Base-by-base conservation (phyloP, 176 grass and related monocot species). In the Oryza glumipatula region DNA sequence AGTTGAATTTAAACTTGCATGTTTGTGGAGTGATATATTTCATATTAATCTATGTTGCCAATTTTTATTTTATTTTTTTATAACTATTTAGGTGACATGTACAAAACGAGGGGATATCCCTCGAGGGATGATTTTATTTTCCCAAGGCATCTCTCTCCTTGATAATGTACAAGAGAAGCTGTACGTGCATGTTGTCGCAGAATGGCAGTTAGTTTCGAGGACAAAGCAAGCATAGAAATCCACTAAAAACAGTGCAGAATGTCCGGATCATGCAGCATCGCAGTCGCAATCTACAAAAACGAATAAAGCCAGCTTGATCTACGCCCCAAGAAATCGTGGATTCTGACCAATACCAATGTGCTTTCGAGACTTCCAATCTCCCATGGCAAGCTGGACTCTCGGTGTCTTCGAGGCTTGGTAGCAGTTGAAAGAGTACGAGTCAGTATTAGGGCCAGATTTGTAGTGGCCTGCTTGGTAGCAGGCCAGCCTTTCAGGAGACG, bases 131-230 rank as follows among this genome's bases (percentile, higher is more conserved):
- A 26, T 26, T 26, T 26, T 1, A 26, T 26, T 26, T 26, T 26
- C 26, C 26, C 26, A 26, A 26, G 26, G 43, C 5, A 9, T 11
- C 39, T 12, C 7, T 71, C 4, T 71, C 65, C 88, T 86, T 66
- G 24, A 73, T 22, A 82, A 61, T 67, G 14, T 65, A 63, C 39
- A 45, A n/a, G 54, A 68, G 30, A 72, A 82, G 24, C 67, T 73
- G 35, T 82, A 52, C 23, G 22, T 82, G 54, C 33, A 39, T 60
- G 33, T 68, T 36, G 35, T 36, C 63, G 22, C 28, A 5, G 1
- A 16, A 16, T 48, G 21, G 11, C 15, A 90, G 79, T 23, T 86
- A 67, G 19, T 60, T 73, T 60, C 60, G 75, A 88, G 74, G 86
- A 5, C 21, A 58, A 21, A 58, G 19, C 16, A 65, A 4, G 15